Percentiles rank a stretch among this genome's conserved stretches.
These are phyloP conservation scores for Solanum dulcamara DNA, from an alignment of 257 asterid genomes.

Conservation along the genomic window DNA sequence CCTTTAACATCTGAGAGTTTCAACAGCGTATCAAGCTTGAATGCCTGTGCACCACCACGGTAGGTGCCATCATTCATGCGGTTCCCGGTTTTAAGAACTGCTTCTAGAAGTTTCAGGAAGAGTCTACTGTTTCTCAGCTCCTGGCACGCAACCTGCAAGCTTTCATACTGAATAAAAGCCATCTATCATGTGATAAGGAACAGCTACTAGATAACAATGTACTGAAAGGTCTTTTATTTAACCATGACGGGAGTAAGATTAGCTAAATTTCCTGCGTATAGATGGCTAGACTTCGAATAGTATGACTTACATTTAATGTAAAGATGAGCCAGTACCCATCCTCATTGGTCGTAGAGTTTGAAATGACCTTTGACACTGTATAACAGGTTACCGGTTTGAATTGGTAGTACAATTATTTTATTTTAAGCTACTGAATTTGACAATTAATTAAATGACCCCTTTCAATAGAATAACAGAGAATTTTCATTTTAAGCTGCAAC, in stretches of 20 bases:
- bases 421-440: background rate
- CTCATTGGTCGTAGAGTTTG: background rate
- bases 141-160: conserved; percentile 65
- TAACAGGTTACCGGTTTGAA: background rate
- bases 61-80: conserved; percentile 87
- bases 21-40: conserved; percentile 64
- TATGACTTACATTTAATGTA: background rate
- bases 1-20: conserved; percentile 67
- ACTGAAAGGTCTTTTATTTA: conserved; percentile 18
- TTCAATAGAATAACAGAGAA: background rate
- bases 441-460: background rate
- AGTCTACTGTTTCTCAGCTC: conserved; percentile 78
- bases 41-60: conserved; percentile 69
- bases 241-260: conserved; percentile 23
- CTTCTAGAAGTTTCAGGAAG: conserved; percentile 87
- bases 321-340: background rate
- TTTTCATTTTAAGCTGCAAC: background rate
- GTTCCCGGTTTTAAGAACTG: conserved; percentile 92
- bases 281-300: background rate
- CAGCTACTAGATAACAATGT: background rate
- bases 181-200: background rate
- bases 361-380: background rate
- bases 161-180: background rate
- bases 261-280: background rate
- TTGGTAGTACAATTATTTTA: background rate